Percentiles rank a stretch among this genome's conserved stretches.
Conservation (phyloP, 352 stramenopile species). For the Pythium utonaiense region DNA sequence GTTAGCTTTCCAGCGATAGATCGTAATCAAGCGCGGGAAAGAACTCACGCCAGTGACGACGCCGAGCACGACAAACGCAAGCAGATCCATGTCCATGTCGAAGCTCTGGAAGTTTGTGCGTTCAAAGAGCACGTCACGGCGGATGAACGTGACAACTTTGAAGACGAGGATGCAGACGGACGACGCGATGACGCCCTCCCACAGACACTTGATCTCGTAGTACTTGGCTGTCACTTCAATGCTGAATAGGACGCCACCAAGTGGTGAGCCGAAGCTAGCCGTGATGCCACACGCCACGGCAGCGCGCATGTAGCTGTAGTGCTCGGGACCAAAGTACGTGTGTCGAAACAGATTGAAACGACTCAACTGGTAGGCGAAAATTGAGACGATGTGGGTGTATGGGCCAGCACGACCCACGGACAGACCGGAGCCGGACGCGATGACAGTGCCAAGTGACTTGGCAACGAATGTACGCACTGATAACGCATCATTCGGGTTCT, state of each 20-base stretch:
- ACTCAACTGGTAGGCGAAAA: constrained; percentile 66
- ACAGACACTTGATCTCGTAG: constrained; percentile 84
- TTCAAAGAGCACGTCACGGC: constrained; percentile 71
- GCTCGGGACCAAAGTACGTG: constrained; percentile 63
- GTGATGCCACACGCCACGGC: constrained; percentile 77
- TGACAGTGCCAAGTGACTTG: constrained; percentile 59
- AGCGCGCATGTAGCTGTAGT: constrained; percentile 62
- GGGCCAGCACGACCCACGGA: constrained; percentile 67
- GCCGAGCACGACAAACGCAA: constrained; percentile 67
- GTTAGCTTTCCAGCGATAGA: neutral
- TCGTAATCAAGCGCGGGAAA: too few species aligned
- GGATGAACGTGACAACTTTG: constrained; percentile 70
- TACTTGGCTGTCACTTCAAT: constrained; percentile 85
- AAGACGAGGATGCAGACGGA: constrained; percentile 78
- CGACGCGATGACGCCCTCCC: constrained; percentile 79
- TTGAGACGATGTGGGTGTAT: constrained; percentile 75
- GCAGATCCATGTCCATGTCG: constrained; percentile 74
- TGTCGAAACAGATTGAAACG: constrained; percentile 65
- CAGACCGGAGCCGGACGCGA: constrained; percentile 59
- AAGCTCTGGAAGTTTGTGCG: constrained; percentile 75
- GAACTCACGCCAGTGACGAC: constrained; percentile 59
- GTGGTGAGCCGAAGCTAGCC: constrained; percentile 72
- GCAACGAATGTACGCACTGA: constrained; percentile 65
- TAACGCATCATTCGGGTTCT: constrained; percentile 63
- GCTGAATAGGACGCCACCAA: constrained; percentile 78